Base-by-base conservation (phyloP, 1,284 basidiomycete species). In the Ustilago curta region DNA sequence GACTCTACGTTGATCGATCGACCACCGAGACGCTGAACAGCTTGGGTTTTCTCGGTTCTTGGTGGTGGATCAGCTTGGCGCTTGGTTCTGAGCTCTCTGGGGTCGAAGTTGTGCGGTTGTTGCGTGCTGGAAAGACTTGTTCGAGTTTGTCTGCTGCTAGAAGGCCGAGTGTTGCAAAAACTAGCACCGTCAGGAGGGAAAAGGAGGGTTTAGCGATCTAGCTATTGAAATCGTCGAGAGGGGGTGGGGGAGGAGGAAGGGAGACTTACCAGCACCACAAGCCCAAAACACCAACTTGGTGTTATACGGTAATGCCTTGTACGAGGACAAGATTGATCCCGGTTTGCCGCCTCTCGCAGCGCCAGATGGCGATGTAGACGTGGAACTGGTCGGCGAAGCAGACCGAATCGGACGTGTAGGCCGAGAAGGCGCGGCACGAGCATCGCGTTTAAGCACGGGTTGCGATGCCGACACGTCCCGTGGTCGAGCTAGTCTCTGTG, bases 281-380 rank as follows among this genome's bases (percentile, higher is more conserved):
- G 70, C 35, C 56, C 70, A 72, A 31, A 72, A 72, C 18, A 67
- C 64, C 18, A 67, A 16, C 35, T 72, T 72, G 23, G 64, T 72
- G 27, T 59, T 52, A 43, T 72, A 72, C 11, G 70, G 64, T 19
- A 72, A 43, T 4, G 63, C 52, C 8, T 40, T 23, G 27, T 67
- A 72, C 6, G 44, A 50, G 0, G 59, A 50, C 3, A 35, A 61
- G 0, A 72, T 44, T 2, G 56, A 59, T 0, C 60, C 63, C 44
- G 25, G 8, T 43, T 72, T 72, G 5, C 64, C 70, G 5, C 70
- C 64, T 1, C 57, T 43, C 23, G 42, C 14, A 9, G 40, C 11
- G 25, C 12, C 21, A 9, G 39, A 3, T 27, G 14, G 21, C 29
- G 37, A 6, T 16, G 14, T 1, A 0, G 55, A n/a, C 31, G 55